Conservation (phyloP, 495 filamentous ascomycete genomes). For the Cercophora scortea region DNA sequence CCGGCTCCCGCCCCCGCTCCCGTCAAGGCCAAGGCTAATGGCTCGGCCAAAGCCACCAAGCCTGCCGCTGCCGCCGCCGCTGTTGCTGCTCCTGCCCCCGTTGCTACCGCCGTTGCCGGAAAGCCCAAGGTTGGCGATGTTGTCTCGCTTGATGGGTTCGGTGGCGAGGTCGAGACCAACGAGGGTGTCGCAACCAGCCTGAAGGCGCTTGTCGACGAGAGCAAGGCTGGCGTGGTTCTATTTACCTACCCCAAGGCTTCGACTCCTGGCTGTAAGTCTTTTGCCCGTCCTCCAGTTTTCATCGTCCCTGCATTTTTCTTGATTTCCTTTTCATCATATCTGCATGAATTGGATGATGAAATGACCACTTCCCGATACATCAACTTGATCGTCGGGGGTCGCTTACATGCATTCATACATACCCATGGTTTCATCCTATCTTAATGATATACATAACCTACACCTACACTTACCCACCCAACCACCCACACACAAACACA, state of each 20-base stretch:
- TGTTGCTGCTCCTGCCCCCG: slow-evolving; percentile 18
- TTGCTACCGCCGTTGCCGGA: slow-evolving; percentile 11
- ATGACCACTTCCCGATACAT: too few relatives aligned
- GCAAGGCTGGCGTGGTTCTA: slow-evolving; percentile 77
- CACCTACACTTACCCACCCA: neutral
- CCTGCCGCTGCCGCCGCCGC: slow-evolving; percentile 15
- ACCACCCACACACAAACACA: neutral
- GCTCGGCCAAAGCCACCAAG: slow-evolving; percentile 21
- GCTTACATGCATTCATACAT: too few relatives aligned
- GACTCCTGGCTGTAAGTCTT: slow-evolving; percentile 83
- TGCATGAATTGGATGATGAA: neutral
- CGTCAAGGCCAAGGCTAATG: slow-evolving; percentile 38
- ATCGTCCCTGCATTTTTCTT: neutral
- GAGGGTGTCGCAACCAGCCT: slow-evolving; percentile 73
- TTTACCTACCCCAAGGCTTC: slow-evolving; percentile 96
- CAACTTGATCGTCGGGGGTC: too few relatives aligned
- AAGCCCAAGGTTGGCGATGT: slow-evolving; percentile 38
- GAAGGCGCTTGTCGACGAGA: slow-evolving; percentile 67
- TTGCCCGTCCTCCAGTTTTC: neutral
- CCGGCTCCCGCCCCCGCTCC: slow-evolving; percentile 30
- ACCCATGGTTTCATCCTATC: neutral
- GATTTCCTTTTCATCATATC: neutral
- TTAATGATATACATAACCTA: neutral
- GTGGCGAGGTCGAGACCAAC: slow-evolving; percentile 77
- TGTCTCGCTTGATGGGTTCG: slow-evolving; percentile 63